Evolutionary conservation across 805 yeast genomes (phyloP).

Genomic region (Pichia sporocuriosa): DNA sequence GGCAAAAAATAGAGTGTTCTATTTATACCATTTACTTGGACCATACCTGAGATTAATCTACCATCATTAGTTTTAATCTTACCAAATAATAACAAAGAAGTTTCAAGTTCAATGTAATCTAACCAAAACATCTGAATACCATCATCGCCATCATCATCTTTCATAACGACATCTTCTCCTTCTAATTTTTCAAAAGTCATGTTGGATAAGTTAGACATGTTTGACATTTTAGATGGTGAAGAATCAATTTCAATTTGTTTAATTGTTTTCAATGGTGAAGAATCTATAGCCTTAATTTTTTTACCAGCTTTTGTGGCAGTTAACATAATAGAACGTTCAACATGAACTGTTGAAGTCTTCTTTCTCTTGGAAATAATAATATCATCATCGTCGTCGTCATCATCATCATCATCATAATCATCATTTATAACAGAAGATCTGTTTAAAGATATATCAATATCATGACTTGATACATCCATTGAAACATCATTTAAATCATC

Average conservation of each 20-base stretch:
- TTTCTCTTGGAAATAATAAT: conserved; percentile 53
- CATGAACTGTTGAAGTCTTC: conserved; percentile 39
- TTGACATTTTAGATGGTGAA: conserved; percentile 22
- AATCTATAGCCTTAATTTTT: conserved; percentile 11
- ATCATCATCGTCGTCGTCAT: conserved; percentile 42
- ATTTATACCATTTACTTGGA: conserved; percentile 62
- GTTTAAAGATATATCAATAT: background rate
- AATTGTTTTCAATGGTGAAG: conserved; percentile 22
- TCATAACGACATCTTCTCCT: conserved; percentile 31
- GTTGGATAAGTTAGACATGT: conserved; percentile 21
- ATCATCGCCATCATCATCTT: conserved; percentile 27
- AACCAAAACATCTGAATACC: conserved; percentile 77
- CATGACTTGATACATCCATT: conserved; percentile 4
- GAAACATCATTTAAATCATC: conserved; percentile 11
- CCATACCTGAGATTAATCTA: conserved; percentile 61
- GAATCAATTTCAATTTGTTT: conserved; percentile 15
- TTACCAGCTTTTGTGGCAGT: conserved; percentile 23
- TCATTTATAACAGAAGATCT: background rate
- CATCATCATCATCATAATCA: conserved; percentile 13
- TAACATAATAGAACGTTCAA: conserved; percentile 37
- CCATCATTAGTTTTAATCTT: conserved; percentile 59
- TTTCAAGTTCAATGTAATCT: conserved; percentile 77
- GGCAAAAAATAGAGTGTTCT: conserved; percentile 80
- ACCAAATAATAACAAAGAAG: conserved; percentile 69
- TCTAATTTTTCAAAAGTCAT: conserved; percentile 28